Base-by-base conservation (phyloP, 441 rosid genomes). In the Euphorbia celastroides region DNA sequence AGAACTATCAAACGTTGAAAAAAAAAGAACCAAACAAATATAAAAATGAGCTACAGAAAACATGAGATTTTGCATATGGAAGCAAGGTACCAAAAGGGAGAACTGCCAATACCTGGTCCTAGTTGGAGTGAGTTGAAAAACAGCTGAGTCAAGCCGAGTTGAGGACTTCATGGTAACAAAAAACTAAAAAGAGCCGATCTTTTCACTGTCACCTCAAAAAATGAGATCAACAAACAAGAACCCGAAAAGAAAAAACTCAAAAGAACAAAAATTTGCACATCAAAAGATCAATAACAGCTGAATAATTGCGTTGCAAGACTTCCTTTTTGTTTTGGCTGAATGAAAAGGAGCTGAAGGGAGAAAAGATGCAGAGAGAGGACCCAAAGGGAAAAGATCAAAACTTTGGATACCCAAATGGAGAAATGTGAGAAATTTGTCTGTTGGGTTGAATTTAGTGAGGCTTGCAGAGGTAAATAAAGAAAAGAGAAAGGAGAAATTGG, bases 61-160 rank as follows among this genome's bases (percentile, higher is more conserved):
- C 16, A 36, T 12, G 9, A 23, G 13, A 34, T 52, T 71, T 65
- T 19, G 32, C 44, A 41, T 28, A 34, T 34, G 9, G 38, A 19
- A 23, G 44, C 42, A 38, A 27, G 30, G 7, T 44, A 31, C 31
- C 12, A 6, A 62, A 52, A 62, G 54, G 2, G 30, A 23, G 46
- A 13, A 46, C 34, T 41, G 44, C 16, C 11, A 66, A 13, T 75
- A 94, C 98, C 99, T 82, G 51, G 99, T 94, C 73, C 99, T 85
- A 80, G 99, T 94, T 56, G 99, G 99, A 72, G 99, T 94, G 80
- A 94, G 99, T 76, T 92, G 99, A 79, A 94, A 94, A 62, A 88
- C 81, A 72, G 84, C 94, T 20, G 94, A 87, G 68, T 89, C 89
- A 62, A 94, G 93, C 74, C 78, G 85, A 74, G 89, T 85, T 57